Evolutionary conservation across 148 eudicot species (phyloP).

Genomic region (Chenopodium berlandieri): DNA sequence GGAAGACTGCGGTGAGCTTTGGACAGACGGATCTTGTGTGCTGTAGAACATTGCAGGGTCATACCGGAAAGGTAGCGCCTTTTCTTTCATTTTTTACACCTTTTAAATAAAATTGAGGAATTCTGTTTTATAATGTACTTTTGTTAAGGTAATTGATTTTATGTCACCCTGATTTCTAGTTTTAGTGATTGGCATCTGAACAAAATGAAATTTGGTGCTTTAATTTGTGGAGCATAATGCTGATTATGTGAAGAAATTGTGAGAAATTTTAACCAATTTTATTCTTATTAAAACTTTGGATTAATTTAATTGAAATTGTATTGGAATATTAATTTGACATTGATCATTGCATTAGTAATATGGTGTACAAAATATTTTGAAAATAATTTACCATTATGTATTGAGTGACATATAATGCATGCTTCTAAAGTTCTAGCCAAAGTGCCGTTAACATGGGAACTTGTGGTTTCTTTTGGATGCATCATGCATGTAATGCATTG

Average conservation of each 20-base stretch:
- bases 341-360: neutral
- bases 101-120: too few species aligned
- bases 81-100: neutral
- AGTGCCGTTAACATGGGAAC: neutral
- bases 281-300: neutral
- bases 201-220: neutral
- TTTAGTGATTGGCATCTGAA: neutral
- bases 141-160: too few species aligned
- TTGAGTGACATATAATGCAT: neutral
- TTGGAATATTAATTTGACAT: neutral
- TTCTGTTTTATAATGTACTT: too few species aligned
- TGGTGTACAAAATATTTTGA: neutral
- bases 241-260: neutral
- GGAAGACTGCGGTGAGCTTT: conserved; percentile 70
- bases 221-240: neutral
- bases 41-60: conserved; percentile 95
- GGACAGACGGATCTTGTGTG: conserved; percentile 94
- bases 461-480: neutral
- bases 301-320: neutral
- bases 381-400: neutral
- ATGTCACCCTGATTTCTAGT: too few species aligned
- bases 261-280: neutral
- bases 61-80: conserved; percentile 76
- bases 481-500: neutral
- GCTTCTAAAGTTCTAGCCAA: neutral